A percentile compares a stretch with the other conserved stretches of the same genome.
These are phyloP conservation scores for Botryotinia globosa DNA, from an alignment of 2,329 filamentous ascomycete genomes.

Conservation along the genomic window DNA sequence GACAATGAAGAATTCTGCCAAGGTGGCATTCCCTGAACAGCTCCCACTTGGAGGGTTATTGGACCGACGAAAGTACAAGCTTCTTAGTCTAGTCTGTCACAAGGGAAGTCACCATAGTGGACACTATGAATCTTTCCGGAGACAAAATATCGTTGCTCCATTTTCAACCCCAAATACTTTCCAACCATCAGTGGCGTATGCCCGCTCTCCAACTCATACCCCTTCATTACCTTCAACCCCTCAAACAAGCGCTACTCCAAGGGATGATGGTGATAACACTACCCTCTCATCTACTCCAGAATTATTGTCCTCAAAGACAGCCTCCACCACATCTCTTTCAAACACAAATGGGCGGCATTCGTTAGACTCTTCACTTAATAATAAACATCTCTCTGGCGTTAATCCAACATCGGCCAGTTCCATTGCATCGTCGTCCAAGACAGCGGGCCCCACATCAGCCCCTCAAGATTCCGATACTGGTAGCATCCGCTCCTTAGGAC, in stretches of 20 bases:
- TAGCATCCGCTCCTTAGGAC: constrained; percentile 56
- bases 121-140: constrained; percentile 93
- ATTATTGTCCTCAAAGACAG: constrained; percentile 32
- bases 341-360: constrained; percentile 25
- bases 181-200: constrained; percentile 68
- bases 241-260: constrained; percentile 38
- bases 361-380: constrained; percentile 21
- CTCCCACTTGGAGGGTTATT: constrained; percentile 78
- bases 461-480: constrained; percentile 47
- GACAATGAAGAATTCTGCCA: constrained; percentile 91
- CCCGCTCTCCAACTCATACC: constrained; percentile 31
- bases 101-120: constrained; percentile 95
- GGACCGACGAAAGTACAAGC: constrained; percentile 74
- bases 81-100: constrained; percentile 86
- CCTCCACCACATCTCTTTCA: constrained; percentile 33
- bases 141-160: constrained; percentile 75
- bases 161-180: constrained; percentile 82
- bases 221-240: constrained; percentile 35
- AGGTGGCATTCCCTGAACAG: constrained; percentile 87
- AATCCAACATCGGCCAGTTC: constrained; percentile 25
- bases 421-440: constrained; percentile 24
- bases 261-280: constrained; percentile 28
- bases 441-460: constrained; percentile 28
- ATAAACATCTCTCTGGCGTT: constrained; percentile 17
- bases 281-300: constrained; percentile 34